Evolutionary conservation across 2,329 filamentous ascomycete genomes (phyloP), one percentile per base, ranked within the genome.

Genomic region (Zymoseptoria pseudotritici): DNA sequence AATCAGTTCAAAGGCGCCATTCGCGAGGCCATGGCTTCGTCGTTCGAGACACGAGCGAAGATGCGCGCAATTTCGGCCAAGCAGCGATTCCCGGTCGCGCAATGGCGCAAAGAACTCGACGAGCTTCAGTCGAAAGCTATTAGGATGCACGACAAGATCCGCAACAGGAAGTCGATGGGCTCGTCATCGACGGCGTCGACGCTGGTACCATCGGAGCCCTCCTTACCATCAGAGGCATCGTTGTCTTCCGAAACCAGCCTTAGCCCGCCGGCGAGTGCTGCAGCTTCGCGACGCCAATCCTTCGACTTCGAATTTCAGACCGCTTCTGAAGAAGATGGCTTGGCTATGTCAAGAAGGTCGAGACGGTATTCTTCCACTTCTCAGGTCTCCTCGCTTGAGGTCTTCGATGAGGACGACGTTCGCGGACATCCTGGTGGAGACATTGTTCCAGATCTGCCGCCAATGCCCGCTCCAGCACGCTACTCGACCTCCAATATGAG

Each of bases 51-150:
- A 13, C 75, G 84, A 59, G 81, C 81, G 1, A 76, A 81, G 66
- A 87, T 87, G 85, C 79, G 85, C 67, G 85, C 84, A 22, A 78
- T 83, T 54, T 84, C 83, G n/a, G 83, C 82, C 10, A 83, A 83
- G 63, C 85, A 87, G 67, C 78, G 85, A 29, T 87, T 87, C 72
- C 85, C 85, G 11, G 83, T 87, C 13, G 82, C 81, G 1, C 82
- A 86, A 66, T 87, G 85, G 85, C 76, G 85, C 42, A 80, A 85
- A 65, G 82, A 84, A 62, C 73, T 87, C 13, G 84, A 85, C 61
- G 81, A 80, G 36, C 76, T 87, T 19, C 84, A 87, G 66, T 76
- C 75, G 10, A 83, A 79, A 10, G 78, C 83, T 0, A 86, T 86
- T 66, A 79, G 79, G 36, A 76, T 83, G 17, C 78, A 81, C 65